Evolutionary conservation across 2,329 filamentous ascomycete species (phyloP), one percentile per base, ranked within the genome.

Genomic region (Claviceps capensis): DNA sequence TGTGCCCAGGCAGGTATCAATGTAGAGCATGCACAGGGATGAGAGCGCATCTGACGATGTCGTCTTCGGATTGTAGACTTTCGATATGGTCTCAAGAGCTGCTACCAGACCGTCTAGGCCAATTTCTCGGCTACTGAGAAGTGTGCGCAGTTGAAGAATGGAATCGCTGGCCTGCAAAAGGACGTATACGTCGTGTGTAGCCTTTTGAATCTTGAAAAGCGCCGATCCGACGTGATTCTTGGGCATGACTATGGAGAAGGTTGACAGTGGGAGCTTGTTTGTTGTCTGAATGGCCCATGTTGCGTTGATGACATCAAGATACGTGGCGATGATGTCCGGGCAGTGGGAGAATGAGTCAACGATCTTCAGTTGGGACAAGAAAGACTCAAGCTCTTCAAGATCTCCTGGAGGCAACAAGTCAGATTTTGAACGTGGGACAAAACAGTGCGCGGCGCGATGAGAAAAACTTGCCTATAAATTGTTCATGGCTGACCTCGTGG

Each of bases 281-380:
- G 55, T 52, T 38, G 49, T 58, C 48, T 64, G 59, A 23, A 69
- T 59, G 30, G 59, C 61, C 54, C 67, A 65, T 4, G 72, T 61
- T 13, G 70, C 59, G 54, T 76, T 77, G 22, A 70, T 58, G 1
- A 73, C 67, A 55, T 76, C 72, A 1, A 76, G 61, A 45, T 73
- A 73, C 0, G 72, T 69, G 0, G 73, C 71, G 8, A 67, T 60
- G 6, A 75, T 62, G 36, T 76, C 72, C 0, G 72, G 67, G 9
- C 66, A 69, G 52, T 60, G 48, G 3, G 59, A 46, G 9, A 56
- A 62, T 5, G 58, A 51, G 4, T 57, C 53, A 23, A 58, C 60
- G 6, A 61, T 54, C 49, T 61, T 60, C 19, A 54, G 59, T 30
- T 61, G 53, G 5, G 56, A 51, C 4, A 72, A 58, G 23, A 70